Conservation (phyloP, 2,329 filamentous ascomycete species). For the Torrubiellomyces zombiae region DNA sequence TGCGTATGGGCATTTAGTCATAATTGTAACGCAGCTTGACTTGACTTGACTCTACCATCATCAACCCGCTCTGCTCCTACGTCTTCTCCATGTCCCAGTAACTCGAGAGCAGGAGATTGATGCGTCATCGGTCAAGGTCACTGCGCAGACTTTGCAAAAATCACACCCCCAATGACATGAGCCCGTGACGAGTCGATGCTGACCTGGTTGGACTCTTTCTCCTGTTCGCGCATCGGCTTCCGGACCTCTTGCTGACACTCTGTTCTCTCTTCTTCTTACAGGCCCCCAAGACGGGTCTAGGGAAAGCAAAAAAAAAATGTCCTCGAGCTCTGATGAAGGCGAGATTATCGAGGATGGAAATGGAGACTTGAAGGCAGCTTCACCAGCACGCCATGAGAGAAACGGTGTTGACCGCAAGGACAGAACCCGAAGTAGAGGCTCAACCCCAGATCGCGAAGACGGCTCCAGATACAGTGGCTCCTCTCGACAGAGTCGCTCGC, state of each 20-base stretch:
- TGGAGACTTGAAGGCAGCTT: slow-evolving; percentile 66
- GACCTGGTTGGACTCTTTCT: slow-evolving; percentile 26
- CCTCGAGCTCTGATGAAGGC: slow-evolving; percentile 64
- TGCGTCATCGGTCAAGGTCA: no score
- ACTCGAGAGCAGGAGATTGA: no score
- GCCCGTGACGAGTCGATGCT: slow-evolving; percentile 20
- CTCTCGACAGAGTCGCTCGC: slow-evolving; percentile 37
- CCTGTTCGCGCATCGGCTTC: slow-evolving; percentile 13
- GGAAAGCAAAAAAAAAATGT: slow-evolving; percentile 14
- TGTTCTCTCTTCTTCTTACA: slow-evolving; percentile 2
- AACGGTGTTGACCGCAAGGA: slow-evolving; percentile 80
- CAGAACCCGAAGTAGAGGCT: slow-evolving; percentile 54
- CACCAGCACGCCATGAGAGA: slow-evolving; percentile 59
- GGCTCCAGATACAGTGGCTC: slow-evolving; percentile 24
- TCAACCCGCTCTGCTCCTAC: no score
- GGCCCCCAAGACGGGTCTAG: no score
- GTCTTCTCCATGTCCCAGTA: no score
- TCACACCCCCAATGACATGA: slow-evolving; percentile 11
- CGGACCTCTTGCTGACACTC: slow-evolving; percentile 20
- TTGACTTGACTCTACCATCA: no score
- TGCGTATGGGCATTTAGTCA: no score
- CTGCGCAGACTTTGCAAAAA: no score
- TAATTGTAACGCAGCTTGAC: no score
- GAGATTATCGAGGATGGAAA: slow-evolving; percentile 65
- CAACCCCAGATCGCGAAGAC: slow-evolving; percentile 37